These are phyloP conservation scores for Neospermospora avenae DNA, from an alignment of 2,329 filamentous ascomycete species.

Conservation along the genomic window DNA sequence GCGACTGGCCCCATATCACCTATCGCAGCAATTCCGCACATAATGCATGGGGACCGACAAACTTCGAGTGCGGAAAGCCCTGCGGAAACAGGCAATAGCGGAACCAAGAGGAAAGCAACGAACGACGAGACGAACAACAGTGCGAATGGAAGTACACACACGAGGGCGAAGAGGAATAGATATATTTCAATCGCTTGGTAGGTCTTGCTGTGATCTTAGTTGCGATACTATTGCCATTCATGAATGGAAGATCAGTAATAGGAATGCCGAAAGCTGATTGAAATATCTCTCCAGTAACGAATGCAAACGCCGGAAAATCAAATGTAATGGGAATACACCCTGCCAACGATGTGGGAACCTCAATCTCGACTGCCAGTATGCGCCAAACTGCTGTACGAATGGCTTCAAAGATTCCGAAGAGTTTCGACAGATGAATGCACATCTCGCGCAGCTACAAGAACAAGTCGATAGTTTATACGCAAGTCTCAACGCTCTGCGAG, in stretches of 20 bases:
- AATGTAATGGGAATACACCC: constrained; percentile 68
- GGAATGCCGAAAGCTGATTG: constrained; percentile 7
- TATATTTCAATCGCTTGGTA: constrained; percentile 39
- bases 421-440: constrained; percentile 75
- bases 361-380: constrained; percentile 62
- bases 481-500: constrained; percentile 55
- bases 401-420: constrained; percentile 92
- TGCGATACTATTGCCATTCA: neutral
- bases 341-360: constrained; percentile 68
- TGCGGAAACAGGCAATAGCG: constrained; percentile 29
- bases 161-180: constrained; percentile 36
- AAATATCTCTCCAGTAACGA: constrained; percentile 49
- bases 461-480: constrained; percentile 77
- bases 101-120: constrained; percentile 33
- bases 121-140: constrained; percentile 20
- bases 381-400: constrained; percentile 65
- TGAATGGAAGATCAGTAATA: neutral
- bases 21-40: constrained; percentile 12
- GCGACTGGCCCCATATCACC: constrained; percentile 12
- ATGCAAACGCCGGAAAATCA: constrained; percentile 72
- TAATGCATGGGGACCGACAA: constrained; percentile 29
- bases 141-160: constrained; percentile 26
- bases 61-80: constrained; percentile 33
- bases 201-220: constrained; percentile 10
- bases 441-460: constrained; percentile 73